phyloP scores from a whole-genome alignment of 2,329 filamentous ascomycete genomes.

The Geosmithia morbida region DNA sequence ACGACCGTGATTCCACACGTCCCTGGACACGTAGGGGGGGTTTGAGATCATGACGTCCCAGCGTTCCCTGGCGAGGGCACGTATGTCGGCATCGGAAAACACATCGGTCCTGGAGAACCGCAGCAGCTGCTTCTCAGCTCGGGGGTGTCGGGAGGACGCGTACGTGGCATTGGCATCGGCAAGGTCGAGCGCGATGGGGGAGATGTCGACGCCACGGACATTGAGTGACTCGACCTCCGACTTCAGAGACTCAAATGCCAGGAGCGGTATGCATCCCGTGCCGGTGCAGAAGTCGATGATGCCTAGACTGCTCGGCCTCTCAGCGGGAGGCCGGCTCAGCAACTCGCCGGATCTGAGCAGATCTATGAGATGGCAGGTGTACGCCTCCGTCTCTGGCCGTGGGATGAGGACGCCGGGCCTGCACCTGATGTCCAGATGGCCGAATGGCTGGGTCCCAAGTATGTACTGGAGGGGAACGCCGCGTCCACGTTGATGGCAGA shows the following conservation, averaged over 20 bases:
- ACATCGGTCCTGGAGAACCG: slow-evolving; percentile 33
- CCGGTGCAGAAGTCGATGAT: slow-evolving; percentile 84
- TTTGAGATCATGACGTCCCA: slow-evolving; percentile 70
- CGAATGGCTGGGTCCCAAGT: slow-evolving; percentile 79
- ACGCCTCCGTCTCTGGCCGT: slow-evolving; percentile 61
- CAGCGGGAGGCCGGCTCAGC: slow-evolving; percentile 3
- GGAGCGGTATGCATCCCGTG: slow-evolving; percentile 76
- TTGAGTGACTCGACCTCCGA: slow-evolving; percentile 23
- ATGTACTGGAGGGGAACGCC: slow-evolving; percentile 83
- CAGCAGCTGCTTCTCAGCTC: slow-evolving; percentile 13
- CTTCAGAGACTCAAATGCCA: slow-evolving; percentile 50
- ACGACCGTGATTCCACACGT: slow-evolving; percentile 20
- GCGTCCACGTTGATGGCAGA: slow-evolving; percentile 33
- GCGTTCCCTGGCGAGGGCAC: slow-evolving; percentile 6
- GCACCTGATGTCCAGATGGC: slow-evolving; percentile 65
- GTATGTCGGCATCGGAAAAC: slow-evolving; percentile 26
- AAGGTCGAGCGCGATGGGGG: slow-evolving; percentile 46
- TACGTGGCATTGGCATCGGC: slow-evolving; percentile 51
- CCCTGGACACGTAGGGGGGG: slow-evolving; percentile 73
- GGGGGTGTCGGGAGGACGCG: not conserved
- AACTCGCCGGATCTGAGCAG: slow-evolving; percentile 18
- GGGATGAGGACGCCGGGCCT: slow-evolving; percentile 72
- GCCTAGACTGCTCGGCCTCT: slow-evolving; percentile 22
- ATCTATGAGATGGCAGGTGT: slow-evolving; percentile 39
- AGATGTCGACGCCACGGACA: slow-evolving; percentile 63